Percentiles rank a stretch among this genome's conserved stretches.
phyloP scores from a whole-genome alignment of 1,284 basidiomycete species.

The Amylostereum areolatum region DNA sequence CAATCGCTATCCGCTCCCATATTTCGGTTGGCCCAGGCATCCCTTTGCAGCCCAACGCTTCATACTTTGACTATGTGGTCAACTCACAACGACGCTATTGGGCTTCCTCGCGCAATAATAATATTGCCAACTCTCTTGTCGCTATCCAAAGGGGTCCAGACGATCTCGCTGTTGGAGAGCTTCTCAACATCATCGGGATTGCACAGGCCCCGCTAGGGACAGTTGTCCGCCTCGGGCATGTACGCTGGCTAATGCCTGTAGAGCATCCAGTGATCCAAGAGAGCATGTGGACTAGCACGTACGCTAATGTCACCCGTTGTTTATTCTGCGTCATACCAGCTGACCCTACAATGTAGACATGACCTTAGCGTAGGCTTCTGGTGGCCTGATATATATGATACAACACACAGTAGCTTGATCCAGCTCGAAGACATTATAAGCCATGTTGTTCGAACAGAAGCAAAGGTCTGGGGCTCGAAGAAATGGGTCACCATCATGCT shows the following conservation, averaged over 20 bases:
- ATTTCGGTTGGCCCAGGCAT: background rate
- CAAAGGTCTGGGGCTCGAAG: background rate
- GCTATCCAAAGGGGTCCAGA: background rate
- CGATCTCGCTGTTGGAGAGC: background rate
- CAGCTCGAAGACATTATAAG: background rate
- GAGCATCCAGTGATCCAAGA: background rate
- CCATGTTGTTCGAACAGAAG: background rate
- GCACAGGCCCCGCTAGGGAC: background rate
- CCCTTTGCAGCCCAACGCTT: slow-evolving; percentile 4
- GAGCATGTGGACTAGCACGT: background rate
- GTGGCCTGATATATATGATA: background rate
- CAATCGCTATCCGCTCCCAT: slow-evolving; percentile 1
- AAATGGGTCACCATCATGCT: background rate
- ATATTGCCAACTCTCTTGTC: slow-evolving; percentile 2
- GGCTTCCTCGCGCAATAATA: slow-evolving; percentile 5
- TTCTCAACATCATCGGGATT: background rate
- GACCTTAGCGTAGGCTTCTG: background rate
- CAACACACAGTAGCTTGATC: background rate
- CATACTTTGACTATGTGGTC: slow-evolving; percentile 18
- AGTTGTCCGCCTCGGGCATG: background rate
- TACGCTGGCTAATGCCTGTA: background rate
- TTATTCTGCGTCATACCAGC: background rate
- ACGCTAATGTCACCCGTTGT: background rate
- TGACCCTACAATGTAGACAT: background rate
- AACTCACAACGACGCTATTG: slow-evolving; percentile 13